Conservation (phyloP, 495 filamentous ascomycete species). For the Lasiosphaeria miniovina region DNA sequence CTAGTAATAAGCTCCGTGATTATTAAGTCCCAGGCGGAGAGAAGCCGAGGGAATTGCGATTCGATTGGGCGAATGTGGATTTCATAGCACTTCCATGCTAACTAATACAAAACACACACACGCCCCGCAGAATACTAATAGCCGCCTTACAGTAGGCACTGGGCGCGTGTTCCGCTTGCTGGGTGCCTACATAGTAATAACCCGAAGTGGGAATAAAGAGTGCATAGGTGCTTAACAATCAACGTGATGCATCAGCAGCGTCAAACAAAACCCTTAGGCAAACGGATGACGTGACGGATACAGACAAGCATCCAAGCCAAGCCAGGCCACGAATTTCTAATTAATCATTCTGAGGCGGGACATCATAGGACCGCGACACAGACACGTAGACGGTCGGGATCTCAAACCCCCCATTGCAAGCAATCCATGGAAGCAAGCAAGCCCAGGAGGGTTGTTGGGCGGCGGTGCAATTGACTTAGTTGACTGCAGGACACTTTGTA, state of each 20-base stretch:
- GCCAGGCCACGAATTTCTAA: background rate
- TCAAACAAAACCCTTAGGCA: background rate
- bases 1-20: background rate
- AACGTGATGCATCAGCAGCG: slow-evolving; percentile 10
- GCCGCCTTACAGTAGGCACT: background rate
- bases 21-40: background rate
- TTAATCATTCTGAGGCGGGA: slow-evolving; percentile 16
- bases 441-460: background rate
- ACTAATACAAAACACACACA: no score
- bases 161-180: background rate
- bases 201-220: background rate
- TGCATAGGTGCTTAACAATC: slow-evolving; percentile 15
- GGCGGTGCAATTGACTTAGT: background rate
- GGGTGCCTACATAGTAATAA: no score
- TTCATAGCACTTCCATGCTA: no score
- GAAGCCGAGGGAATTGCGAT: background rate
- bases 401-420: no score
- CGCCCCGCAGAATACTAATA: no score
- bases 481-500: background rate
- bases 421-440: background rate
- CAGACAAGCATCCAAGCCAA: background rate
- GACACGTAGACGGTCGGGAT: background rate
- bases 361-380: background rate
- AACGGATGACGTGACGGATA: background rate
- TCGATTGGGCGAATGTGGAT: background rate